A percentile compares a stretch with the other conserved stretches of the same genome.
phyloP scores from a whole-genome alignment of 2,329 filamentous ascomycete genomes.

The Diatrype stigma region DNA sequence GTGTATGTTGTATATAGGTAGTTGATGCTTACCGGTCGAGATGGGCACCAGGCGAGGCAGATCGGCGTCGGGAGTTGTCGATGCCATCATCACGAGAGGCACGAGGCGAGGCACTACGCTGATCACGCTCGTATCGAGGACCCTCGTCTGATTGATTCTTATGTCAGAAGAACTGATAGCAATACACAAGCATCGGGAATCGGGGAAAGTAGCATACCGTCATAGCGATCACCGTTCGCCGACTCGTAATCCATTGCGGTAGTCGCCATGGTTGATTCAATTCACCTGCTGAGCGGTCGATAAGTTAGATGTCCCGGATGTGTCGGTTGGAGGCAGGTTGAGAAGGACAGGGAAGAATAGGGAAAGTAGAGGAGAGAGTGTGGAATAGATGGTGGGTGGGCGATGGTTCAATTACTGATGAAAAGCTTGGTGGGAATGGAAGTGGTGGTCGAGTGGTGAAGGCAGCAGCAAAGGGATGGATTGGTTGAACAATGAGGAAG shows the following conservation, averaged over 20 bases:
- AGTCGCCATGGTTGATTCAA: slow-evolving; percentile 48
- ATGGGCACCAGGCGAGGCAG: slow-evolving; percentile 56
- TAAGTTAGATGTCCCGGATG: slow-evolving; percentile 4
- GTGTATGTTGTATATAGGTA: not conserved
- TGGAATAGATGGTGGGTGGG: not conserved
- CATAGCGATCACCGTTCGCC: slow-evolving; percentile 62
- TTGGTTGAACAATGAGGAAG: no score
- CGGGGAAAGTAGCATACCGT: slow-evolving; percentile 46
- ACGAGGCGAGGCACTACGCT: slow-evolving; percentile 62
- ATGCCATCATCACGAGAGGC: slow-evolving; percentile 57
- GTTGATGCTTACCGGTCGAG: slow-evolving; percentile 42
- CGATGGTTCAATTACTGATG: not conserved
- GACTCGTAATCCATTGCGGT: slow-evolving; percentile 69
- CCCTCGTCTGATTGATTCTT: slow-evolving; percentile 48
- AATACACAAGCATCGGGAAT: not conserved
- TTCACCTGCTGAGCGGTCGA: slow-evolving; percentile 1
- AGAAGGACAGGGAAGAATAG: not conserved
- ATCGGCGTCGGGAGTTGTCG: slow-evolving; percentile 53
- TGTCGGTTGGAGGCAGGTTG: not conserved
- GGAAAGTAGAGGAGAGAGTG: not conserved
- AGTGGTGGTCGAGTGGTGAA: not conserved
- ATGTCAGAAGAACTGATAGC: slow-evolving; percentile 11
- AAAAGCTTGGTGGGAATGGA: not conserved
- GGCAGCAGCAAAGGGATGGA: no score
- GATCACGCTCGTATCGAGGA: slow-evolving; percentile 63